phyloP scores from a whole-genome alignment of 2,329 filamentous ascomycete species.

The Lithohypha guttulata region DNA sequence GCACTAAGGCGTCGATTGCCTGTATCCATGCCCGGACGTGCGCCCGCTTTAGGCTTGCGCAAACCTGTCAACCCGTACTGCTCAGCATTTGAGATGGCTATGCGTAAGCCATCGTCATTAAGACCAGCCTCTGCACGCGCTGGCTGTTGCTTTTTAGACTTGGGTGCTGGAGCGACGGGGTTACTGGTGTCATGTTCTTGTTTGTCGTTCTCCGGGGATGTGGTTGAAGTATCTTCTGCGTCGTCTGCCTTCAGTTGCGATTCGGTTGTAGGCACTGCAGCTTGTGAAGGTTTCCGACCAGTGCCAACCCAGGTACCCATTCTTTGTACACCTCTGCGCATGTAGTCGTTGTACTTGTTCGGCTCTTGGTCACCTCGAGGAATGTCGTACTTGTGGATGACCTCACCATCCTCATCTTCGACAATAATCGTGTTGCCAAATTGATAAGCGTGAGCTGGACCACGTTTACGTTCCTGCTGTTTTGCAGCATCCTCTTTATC shows the following conservation, averaged over 20 bases:
- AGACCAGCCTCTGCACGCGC: conserved; percentile 8
- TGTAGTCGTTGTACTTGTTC: conserved; percentile 23
- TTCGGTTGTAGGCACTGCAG: conserved; percentile 13
- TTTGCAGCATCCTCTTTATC: conserved; percentile 17
- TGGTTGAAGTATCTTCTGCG: neutral
- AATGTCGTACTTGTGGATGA: conserved; percentile 58
- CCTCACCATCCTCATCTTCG: conserved; percentile 57
- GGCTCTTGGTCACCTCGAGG: conserved; percentile 27
- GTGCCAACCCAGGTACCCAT: conserved; percentile 53
- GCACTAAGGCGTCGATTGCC: conserved; percentile 51
- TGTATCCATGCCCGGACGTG: conserved; percentile 13
- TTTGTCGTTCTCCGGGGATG: conserved; percentile 2
- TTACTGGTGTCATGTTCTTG: conserved; percentile 21
- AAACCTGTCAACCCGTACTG: conserved; percentile 28
- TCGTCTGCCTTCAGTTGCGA: conserved; percentile 25
- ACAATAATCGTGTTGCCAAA: conserved; percentile 62
- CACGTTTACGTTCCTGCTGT: conserved; percentile 29
- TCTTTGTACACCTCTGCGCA: conserved; percentile 42
- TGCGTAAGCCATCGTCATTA: conserved; percentile 49
- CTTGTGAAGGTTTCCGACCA: conserved; percentile 12
- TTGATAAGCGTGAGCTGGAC: conserved; percentile 55
- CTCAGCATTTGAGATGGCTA: conserved; percentile 44
- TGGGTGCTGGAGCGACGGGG: conserved; percentile 6
- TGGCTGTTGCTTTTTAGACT: conserved; percentile 22
- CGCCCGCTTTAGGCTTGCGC: conserved; percentile 28